Percentiles rank a stretch among this genome's conserved stretches.
phyloP scores from a whole-genome alignment of 192 early-diverging fungal genomes.

The Rhizophagus clarus region DNA sequence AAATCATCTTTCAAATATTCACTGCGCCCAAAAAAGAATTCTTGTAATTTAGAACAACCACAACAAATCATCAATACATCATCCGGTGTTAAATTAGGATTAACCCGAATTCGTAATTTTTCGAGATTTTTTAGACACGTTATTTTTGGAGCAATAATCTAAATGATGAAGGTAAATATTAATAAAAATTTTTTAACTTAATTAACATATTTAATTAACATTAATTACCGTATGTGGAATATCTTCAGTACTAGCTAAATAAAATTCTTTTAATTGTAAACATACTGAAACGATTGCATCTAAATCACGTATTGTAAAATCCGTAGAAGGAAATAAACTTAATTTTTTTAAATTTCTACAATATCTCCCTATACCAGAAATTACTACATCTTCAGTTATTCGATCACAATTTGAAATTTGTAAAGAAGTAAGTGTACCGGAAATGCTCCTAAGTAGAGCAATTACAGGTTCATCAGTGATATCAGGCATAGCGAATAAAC shows the following conservation, averaged over 20 bases:
- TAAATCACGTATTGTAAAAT: slow-evolving; percentile 19
- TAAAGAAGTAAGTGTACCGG: slow-evolving; percentile 14
- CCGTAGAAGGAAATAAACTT: slow-evolving; percentile 11
- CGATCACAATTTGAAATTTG: slow-evolving; percentile 30
- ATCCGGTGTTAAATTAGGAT: slow-evolving; percentile 10
- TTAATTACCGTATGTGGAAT: slow-evolving; percentile 5
- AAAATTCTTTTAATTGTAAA: slow-evolving; percentile 15
- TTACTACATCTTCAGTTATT: not conserved
- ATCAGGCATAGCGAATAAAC: slow-evolving; percentile 8
- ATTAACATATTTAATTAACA: not conserved
- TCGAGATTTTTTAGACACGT: not conserved
- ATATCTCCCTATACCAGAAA: not conserved
- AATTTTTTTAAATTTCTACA: slow-evolving; percentile 22
- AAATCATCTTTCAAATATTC: not conserved
- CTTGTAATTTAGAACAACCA: slow-evolving; percentile 23
- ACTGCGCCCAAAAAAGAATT: slow-evolving; percentile 29
- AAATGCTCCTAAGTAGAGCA: not conserved
- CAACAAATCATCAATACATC: slow-evolving; percentile 16
- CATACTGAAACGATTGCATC: slow-evolving; percentile 3
- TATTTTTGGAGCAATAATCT: slow-evolving; percentile 1
- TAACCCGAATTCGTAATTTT: slow-evolving; percentile 24
- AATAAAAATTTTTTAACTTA: too few relatives aligned
- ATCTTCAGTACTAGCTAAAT: slow-evolving; percentile 32
- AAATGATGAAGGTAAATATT: too few relatives aligned
- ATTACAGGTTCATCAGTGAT: slow-evolving; percentile 20